A percentile compares a stretch with the other conserved stretches of the same genome.
phyloP scores from a whole-genome alignment of 768 basidiomycete species.

The Hericium erinaceus region DNA sequence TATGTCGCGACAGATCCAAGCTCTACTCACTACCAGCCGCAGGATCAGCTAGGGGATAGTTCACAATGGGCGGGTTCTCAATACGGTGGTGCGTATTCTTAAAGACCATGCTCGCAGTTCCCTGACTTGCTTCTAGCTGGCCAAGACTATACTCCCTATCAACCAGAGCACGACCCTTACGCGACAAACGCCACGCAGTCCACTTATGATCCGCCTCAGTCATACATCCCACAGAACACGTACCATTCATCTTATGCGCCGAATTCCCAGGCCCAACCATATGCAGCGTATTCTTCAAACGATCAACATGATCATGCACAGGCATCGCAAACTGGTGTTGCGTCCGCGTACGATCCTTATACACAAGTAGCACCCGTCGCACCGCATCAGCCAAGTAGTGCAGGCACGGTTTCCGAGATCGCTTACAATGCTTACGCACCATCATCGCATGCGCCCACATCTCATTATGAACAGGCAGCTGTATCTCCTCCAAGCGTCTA shows the following conservation, averaged over 20 bases:
- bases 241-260: neutral
- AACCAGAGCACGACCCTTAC: slow-evolving; percentile 5
- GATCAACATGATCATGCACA: neutral
- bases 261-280: neutral
- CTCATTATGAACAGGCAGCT: no score
- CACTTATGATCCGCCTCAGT: neutral
- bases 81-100: slow-evolving; percentile 8
- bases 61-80: slow-evolving; percentile 1
- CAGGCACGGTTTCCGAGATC: no score
- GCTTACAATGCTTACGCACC: neutral
- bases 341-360: neutral
- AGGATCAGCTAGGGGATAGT: neutral
- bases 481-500: neutral
- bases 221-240: neutral
- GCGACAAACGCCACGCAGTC: slow-evolving; percentile 12
- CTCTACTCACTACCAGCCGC: neutral
- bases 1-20: slow-evolving; percentile 1
- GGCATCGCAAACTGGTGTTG: no score
- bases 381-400: no score
- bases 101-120: neutral
- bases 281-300: neutral
- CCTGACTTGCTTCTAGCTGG: neutral
- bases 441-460: neutral
- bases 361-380: neutral
- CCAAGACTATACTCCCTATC: neutral